These are phyloP conservation scores for Raphanus sativus DNA, from an alignment of 345 rosid species.

Conservation along the genomic window DNA sequence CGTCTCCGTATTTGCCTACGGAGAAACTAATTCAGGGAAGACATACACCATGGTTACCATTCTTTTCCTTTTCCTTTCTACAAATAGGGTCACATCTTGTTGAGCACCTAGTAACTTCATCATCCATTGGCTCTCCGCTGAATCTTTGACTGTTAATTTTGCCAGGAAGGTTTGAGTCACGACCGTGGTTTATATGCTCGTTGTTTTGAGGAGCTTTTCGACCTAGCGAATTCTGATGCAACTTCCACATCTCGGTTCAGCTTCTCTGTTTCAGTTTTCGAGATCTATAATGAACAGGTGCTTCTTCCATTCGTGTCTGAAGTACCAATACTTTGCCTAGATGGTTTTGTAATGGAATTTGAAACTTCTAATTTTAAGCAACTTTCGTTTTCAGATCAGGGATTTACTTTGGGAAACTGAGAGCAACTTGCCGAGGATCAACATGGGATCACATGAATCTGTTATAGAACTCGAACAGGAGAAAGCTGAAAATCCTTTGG, in stretches of 20 bases:
- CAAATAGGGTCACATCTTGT: constrained; percentile 10
- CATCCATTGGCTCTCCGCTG: constrained; percentile 3
- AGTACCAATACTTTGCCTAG: constrained; percentile 20
- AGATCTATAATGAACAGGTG: constrained; percentile 94
- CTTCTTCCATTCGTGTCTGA: not conserved
- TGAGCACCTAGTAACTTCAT: constrained; percentile 1
- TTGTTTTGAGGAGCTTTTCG: constrained; percentile 94
- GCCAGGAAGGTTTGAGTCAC: constrained; percentile 88
- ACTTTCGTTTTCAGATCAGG: constrained; percentile 53
- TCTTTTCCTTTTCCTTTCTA: constrained; percentile 37
- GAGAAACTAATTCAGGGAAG: constrained; percentile 63
- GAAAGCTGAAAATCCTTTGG: constrained; percentile 78
- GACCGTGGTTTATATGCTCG: constrained; percentile 97
- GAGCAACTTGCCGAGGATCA: constrained; percentile 54
- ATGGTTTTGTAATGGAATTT: constrained; percentile 8
- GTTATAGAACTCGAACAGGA: constrained; percentile 62
- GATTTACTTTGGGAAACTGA: constrained; percentile 68
- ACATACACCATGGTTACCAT: constrained; percentile 59
- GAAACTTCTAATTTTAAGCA: constrained; percentile 24
- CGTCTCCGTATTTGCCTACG: constrained; percentile 85
- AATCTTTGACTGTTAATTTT: constrained; percentile 35
- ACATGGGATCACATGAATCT: constrained; percentile 55
- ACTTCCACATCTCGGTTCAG: constrained; percentile 70
- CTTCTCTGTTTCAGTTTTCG: constrained; percentile 78
- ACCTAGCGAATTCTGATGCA: constrained; percentile 85